Percentiles rank a stretch among this genome's conserved stretches.
These are phyloP conservation scores for Sarcocystis neurona DNA, from an alignment of 169 alveolate genomes.

Conservation along the genomic window DNA sequence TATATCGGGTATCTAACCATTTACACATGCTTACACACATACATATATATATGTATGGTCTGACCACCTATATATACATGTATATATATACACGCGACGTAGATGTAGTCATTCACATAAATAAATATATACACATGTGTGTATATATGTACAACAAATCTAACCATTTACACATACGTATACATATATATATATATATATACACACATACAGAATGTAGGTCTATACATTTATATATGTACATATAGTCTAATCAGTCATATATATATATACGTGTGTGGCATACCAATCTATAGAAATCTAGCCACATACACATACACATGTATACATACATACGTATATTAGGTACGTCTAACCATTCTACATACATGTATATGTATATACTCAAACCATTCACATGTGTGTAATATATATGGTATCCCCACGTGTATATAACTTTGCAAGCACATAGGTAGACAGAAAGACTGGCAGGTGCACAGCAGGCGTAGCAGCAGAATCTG, in stretches of 20 bases:
- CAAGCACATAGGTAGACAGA: background rate
- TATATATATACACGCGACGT: too few species aligned
- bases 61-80: too few species aligned
- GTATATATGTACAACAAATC: background rate
- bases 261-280: background rate
- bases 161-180: background rate
- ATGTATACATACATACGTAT: background rate
- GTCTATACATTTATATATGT: too few species aligned
- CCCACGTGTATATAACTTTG: background rate
- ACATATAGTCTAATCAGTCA: too few species aligned
- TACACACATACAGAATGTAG: background rate
- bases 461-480: background rate
- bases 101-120: too few species aligned
- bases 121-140: too few species aligned
- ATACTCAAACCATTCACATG: background rate
- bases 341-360: too few species aligned
- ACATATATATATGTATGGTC: too few species aligned
- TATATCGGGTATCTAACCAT: too few species aligned
- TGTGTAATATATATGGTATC: background rate
- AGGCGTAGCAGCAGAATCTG: background rate
- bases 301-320: background rate
- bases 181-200: background rate
- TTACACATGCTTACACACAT: too few species aligned
- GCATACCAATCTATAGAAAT: background rate
- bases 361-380: too few species aligned